Evolutionary conservation across 2,329 filamentous ascomycete species (phyloP).

Genomic region (Diplodia corticola): DNA sequence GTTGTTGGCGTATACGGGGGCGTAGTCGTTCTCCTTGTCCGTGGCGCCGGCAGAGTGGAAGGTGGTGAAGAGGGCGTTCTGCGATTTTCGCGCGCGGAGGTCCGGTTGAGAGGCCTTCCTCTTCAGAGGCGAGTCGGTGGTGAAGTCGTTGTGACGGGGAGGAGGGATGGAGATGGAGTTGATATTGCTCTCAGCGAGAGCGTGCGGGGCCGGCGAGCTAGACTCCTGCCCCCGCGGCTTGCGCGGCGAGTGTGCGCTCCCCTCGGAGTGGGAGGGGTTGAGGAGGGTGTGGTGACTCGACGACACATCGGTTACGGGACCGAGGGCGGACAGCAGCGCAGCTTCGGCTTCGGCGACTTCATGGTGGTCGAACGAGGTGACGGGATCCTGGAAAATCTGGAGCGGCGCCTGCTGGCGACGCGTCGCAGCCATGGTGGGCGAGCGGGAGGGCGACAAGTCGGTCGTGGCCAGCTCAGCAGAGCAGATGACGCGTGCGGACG

Average conservation of each 20-base stretch:
- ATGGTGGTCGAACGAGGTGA: slow-evolving; percentile 45
- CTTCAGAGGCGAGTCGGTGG: slow-evolving; percentile 70
- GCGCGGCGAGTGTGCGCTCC: slow-evolving; percentile 65
- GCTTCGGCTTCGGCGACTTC: slow-evolving; percentile 51
- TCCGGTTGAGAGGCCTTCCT: slow-evolving; percentile 43
- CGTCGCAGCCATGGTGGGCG: slow-evolving; percentile 54
- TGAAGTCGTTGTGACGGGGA: slow-evolving; percentile 55
- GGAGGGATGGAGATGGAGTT: slow-evolving; percentile 69
- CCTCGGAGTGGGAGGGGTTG: slow-evolving; percentile 57
- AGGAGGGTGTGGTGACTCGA: slow-evolving; percentile 65
- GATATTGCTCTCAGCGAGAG: slow-evolving; percentile 63
- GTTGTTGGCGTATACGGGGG: slow-evolving; percentile 17
- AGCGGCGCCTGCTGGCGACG: slow-evolving; percentile 56
- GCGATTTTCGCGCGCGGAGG: slow-evolving; percentile 35
- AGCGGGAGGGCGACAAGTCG: slow-evolving; percentile 31
- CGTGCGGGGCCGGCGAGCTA: slow-evolving; percentile 59
- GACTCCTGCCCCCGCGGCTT: slow-evolving; percentile 59
- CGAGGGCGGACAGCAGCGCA: slow-evolving; percentile 51
- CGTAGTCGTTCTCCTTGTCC: slow-evolving; percentile 51
- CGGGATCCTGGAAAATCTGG: slow-evolving; percentile 61
- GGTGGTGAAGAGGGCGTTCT: slow-evolving; percentile 55
- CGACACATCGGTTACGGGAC: slow-evolving; percentile 47
- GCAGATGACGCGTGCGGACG: slow-evolving; percentile 44
- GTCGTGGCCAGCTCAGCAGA: slow-evolving; percentile 34
- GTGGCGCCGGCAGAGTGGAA: slow-evolving; percentile 48